Evolutionary conservation across 75 land plant species (phyloP), one percentile per base, ranked within the genome.

Genomic region (Pinus taeda): DNA sequence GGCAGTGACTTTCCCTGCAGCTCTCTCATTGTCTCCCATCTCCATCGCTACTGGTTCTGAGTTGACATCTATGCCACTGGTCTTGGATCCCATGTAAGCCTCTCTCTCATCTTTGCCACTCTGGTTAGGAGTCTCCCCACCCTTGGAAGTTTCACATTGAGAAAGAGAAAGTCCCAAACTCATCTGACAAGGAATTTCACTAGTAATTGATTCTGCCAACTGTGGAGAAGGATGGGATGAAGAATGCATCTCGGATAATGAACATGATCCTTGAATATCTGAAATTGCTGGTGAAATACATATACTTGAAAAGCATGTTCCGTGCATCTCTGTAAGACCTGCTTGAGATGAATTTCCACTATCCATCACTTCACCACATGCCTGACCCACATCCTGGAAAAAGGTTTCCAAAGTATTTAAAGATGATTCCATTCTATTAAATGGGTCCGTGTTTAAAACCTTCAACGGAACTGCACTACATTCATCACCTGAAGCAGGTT

Each of bases 371-470:
- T 83, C 79, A 9, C 70, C 77, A 60, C 77, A 74, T 59, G 78
- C 80, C 36, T 78, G 81, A 58, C 78, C 57, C 39, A 82, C 73
- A 29, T 76, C 82, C 8, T 62, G 56, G 6, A 90, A 59, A 37
- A 90, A 78, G 22, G 58, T 79, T 75, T 90, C 93, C 86, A 90
- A 84, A 4, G 77, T 59, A 3, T 59, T 63, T 21, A 90, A 11
- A 59, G 85, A 88, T 15, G 84, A 73, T 57, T 90, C 93, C 76
- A 90, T 77, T 37, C 59, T 65, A 60, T 90, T 86, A 5, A 84
- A 76, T 57, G 82, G 74, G 5, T 85, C 85, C 21, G 64, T 55
- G 22, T 79, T 77, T 42, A 76, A 14, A 9, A 39, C 12, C 15
- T n/a, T 72, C 57, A 76, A 22, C 0, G 85, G 22, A 71, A n/a